Base-by-base conservation (phyloP, 441 rosid species). In the Melastoma candidum region DNA sequence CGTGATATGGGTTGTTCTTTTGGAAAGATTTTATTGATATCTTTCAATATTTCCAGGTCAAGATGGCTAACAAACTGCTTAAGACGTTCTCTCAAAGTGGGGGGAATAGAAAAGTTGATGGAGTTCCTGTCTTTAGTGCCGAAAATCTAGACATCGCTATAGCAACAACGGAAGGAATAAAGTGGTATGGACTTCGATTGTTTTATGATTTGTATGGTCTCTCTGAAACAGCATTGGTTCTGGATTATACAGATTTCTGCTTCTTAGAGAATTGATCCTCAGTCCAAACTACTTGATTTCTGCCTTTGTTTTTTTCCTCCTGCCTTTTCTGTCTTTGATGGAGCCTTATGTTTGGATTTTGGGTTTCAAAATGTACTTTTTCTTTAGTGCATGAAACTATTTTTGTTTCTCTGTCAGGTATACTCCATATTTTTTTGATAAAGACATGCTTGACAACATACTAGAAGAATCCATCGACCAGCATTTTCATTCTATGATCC, bases 381-480 rank as follows among this genome's bases (percentile, higher is more conserved):
- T 12, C 22, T 9, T 14, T 5, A 11, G n/a, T 26, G 43, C 47
- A 2, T 46, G 14, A 11, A 13, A 2, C 52, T 5, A 12, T 24
- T 44, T 24, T 22, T 54, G 32, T 49, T 71, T 70, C 50, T 56
- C 53, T 53, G 17, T 61, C 75, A 88, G 99, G 96, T 84, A 88
- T 68, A 86, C 98, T 47, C 98, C 98, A 7, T 93, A 83, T 69
- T 93, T 93, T 77, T 93, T 93, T 46, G 88, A 93, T 76, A 89
- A 93, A 72, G 72, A 61, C 73, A 86, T 83, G 73, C 90, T 89
- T 26, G 97, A 93, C 74, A 80, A 78, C 80, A 84, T 93, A 72
- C 95, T 89, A 53, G 97, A 93, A 69, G 96, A 86, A 70, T 86
- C 95, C 45, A 93, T 84, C 32, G 97, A 86, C 69, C 95, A 93